Conservation (phyloP, 345 rosid species). For the Eucalyptus pauciflora region DNA sequence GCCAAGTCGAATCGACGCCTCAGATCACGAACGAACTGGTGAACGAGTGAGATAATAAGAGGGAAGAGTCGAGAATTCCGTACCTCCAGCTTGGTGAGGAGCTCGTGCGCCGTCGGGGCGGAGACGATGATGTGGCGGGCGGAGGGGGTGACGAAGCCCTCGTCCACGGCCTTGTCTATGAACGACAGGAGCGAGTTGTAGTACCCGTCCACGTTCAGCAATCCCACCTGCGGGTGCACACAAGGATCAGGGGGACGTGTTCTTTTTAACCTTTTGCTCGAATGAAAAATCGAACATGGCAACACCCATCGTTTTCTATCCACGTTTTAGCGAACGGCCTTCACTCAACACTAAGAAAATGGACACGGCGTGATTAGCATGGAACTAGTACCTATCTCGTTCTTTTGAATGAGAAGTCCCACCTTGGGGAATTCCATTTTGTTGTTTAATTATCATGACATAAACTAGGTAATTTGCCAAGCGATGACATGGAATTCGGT, state of each 20-base stretch:
- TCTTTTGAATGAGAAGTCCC: neutral
- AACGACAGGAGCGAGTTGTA: constrained; percentile 63
- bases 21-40: neutral
- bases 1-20: neutral
- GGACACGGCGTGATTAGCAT: neutral
- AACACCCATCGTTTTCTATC: neutral
- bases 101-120: constrained; percentile 61
- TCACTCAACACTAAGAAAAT: neutral
- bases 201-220: constrained; percentile 71
- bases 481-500: neutral
- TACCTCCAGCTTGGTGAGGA: constrained; percentile 73
- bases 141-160: constrained; percentile 64
- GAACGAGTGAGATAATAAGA: neutral
- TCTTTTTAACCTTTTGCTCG: neutral
- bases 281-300: neutral
- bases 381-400: neutral
- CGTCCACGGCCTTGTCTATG: constrained; percentile 84
- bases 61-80: neutral
- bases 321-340: neutral
- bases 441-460: neutral
- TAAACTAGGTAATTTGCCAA: neutral
- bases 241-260: neutral
- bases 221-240: constrained; percentile 36
- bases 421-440: neutral
- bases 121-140: constrained; percentile 80